Evolutionary conservation across 2,329 filamentous ascomycete species (phyloP), one percentile per base, ranked within the genome.

Genomic region (Fusarium scirpi): DNA sequence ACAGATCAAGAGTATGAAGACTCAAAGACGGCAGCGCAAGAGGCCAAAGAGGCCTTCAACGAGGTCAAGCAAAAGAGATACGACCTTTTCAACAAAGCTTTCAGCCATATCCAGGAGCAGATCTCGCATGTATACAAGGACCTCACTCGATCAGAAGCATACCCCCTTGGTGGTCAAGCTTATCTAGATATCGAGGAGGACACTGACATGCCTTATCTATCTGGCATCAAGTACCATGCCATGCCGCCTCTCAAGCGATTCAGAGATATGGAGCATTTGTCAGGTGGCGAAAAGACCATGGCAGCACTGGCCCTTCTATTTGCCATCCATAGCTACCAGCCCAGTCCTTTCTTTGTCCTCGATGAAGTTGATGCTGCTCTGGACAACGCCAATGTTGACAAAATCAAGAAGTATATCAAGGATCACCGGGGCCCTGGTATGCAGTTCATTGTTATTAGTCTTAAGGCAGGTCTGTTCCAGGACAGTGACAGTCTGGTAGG

Each of bases 171-270:
- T 74, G 96, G 96, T 11, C 88, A 90, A 79, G 89, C 89, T 2
- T 97, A 97, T 78, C 90, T 99, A 49, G 94, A 98, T 77, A 94
- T 97, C 62, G 89, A 91, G 79, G 94, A 97, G 78, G 95, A 99
- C 79, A 93, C 91, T n/a, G 94, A 97, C 70, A 95, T 97, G 76
- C 96, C 96, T 1, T 99, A 98, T 80, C 88, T 98, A 6, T 94
- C 93, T 43, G 96, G 96, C 32, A 94, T 99, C 82, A 98, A 97
- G 78, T 99, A 99, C 82, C 94, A 98, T 79, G 97, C 96, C 68
- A 99, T 98, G 94, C 96, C 96, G 22, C 96, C 96, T 2, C 89
- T 98, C 68, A 99, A 99, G 84, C 94, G 96, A 47, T 99, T 99
- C 88, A 89, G 96, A 75, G 97, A 99, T 80, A 99, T 99, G 96